Conservation (phyloP, 768 basidiomycete species). For the Leucocoprinus birnbaumii region DNA sequence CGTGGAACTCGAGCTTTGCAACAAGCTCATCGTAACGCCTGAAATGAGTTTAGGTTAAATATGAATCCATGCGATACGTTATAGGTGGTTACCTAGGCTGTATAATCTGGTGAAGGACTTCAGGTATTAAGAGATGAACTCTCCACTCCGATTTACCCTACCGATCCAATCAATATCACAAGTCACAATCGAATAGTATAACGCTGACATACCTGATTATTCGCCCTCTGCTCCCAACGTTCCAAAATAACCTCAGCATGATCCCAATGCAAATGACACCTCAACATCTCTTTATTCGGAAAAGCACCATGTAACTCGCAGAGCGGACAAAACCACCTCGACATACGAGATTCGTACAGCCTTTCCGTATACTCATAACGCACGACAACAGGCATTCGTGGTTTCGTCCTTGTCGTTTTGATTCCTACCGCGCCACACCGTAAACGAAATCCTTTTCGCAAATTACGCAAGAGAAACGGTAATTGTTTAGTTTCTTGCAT, state of each 20-base stretch:
- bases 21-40: neutral
- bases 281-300: constrained; percentile 10
- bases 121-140: constrained; percentile 5
- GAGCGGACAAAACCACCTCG: constrained; percentile 14
- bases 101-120: constrained; percentile 1
- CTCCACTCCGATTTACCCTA: constrained; percentile 11
- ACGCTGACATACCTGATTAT: constrained; percentile 1
- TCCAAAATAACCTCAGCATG: constrained; percentile 13
- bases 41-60: neutral
- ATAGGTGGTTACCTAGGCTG: neutral
- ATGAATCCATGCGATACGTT: neutral
- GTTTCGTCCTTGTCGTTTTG: neutral
- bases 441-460: constrained; percentile 14
- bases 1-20: constrained; percentile 1
- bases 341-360: constrained; percentile 1
- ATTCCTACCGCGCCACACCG: constrained; percentile 13
- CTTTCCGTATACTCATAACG: constrained; percentile 6
- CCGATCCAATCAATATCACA: neutral
- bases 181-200: no score
- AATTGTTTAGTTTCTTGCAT: constrained; percentile 13
- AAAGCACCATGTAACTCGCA: constrained; percentile 15
- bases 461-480: constrained; percentile 14
- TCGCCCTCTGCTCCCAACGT: constrained; percentile 13
- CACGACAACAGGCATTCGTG: constrained; percentile 4
- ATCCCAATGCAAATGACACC: constrained; percentile 15